Conservation (phyloP, 2,329 filamentous ascomycete species). For the Botryosphaeria agaves region DNA sequence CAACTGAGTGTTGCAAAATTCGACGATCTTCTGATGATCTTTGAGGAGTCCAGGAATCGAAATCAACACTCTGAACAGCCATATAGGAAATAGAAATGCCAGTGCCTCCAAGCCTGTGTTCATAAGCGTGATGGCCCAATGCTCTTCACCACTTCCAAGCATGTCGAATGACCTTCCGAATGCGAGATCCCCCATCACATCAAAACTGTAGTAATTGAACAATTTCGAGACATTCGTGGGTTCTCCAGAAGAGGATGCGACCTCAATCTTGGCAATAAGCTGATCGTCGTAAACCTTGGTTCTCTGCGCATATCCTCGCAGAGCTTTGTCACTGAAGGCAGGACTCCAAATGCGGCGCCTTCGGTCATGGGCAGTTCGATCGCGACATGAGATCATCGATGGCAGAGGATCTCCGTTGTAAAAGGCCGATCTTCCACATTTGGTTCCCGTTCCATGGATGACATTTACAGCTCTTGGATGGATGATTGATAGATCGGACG, state of each 20-base stretch:
- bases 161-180: slow-evolving; percentile 26
- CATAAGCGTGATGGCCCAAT: slow-evolving; percentile 20
- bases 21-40: slow-evolving; percentile 17
- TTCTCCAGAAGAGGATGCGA: slow-evolving; percentile 6
- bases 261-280: slow-evolving; percentile 14
- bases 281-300: slow-evolving; percentile 18
- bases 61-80: slow-evolving; percentile 15
- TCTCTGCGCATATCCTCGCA: slow-evolving; percentile 23
- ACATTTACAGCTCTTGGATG: slow-evolving; percentile 18
- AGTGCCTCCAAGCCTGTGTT: slow-evolving; percentile 13
- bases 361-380: slow-evolving; percentile 18
- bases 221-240: slow-evolving; percentile 21
- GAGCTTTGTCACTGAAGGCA: slow-evolving; percentile 22
- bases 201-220: slow-evolving; percentile 25
- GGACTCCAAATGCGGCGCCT: slow-evolving; percentile 23
- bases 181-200: slow-evolving; percentile 27
- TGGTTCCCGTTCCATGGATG: slow-evolving; percentile 20
- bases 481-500: slow-evolving; percentile 17
- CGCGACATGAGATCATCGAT: slow-evolving; percentile 22
- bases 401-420: slow-evolving; percentile 20
- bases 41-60: slow-evolving; percentile 15
- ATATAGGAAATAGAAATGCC: slow-evolving; percentile 11
- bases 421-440: slow-evolving; percentile 23
- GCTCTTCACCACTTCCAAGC: slow-evolving; percentile 14
- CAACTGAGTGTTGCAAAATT: slow-evolving; percentile 11